Evolutionary conservation across 257 asterid genomes (phyloP).

Genomic region (Solanum etuberosum): DNA sequence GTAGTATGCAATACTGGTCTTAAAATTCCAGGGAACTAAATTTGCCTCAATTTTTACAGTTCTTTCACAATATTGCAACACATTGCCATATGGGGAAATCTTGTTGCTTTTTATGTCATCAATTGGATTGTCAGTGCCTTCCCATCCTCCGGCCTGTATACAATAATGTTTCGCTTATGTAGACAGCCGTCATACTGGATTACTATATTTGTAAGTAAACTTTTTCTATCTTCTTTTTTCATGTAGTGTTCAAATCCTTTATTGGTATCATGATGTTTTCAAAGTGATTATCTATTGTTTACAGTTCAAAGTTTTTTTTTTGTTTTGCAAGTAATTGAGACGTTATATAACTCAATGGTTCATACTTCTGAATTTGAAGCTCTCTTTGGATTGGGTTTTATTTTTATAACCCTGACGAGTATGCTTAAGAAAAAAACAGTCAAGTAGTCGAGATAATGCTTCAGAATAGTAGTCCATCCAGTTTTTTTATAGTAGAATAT

Average conservation of each 20-base stretch:
- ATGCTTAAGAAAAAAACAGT: background rate
- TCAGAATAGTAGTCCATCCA: background rate
- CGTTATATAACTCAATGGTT: background rate
- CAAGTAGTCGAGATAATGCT: background rate
- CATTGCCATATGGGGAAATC: slow-evolving; percentile 94
- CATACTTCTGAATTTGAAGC: background rate
- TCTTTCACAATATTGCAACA: slow-evolving; percentile 86
- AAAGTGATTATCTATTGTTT: background rate
- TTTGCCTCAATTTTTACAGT: slow-evolving; percentile 29
- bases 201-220: slow-evolving; percentile 62
- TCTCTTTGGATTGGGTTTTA: background rate
- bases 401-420: background rate
- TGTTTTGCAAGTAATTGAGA: background rate
- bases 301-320: background rate
- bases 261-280: background rate
- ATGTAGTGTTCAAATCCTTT: background rate
- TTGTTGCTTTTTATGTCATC: slow-evolving; percentile 73
- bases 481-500: background rate
- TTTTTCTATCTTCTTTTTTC: slow-evolving; percentile 4
- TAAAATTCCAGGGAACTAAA: background rate
- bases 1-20: background rate
- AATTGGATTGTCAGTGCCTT: slow-evolving; percentile 86
- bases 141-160: slow-evolving; percentile 79
- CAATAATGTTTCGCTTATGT: slow-evolving; percentile 89
- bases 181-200: slow-evolving; percentile 89